Evolutionary conservation across 805 yeast species (phyloP).

Genomic region (Wickerhamiella occidentalis): DNA sequence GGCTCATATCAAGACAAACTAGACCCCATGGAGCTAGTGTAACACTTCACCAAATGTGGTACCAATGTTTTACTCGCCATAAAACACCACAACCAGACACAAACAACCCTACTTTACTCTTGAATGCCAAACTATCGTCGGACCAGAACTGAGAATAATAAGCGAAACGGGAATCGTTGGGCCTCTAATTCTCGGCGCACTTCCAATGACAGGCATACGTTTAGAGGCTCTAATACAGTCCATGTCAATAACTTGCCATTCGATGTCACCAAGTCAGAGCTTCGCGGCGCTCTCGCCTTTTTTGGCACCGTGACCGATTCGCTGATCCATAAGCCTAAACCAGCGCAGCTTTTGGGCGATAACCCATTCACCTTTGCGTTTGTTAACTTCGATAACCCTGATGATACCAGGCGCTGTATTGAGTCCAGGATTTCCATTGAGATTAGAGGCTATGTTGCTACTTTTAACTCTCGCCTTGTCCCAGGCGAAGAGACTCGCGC

Average conservation of each 20-base stretch:
- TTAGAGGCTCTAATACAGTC: not conserved
- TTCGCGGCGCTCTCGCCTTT: not conserved
- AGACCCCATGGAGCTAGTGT: too few relatives aligned
- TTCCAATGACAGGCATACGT: not conserved
- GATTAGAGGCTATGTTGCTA: slow-evolving; percentile 1
- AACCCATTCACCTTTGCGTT: slow-evolving; percentile 6
- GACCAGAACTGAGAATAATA: not conserved
- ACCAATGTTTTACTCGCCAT: too few relatives aligned
- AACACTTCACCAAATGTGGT: too few relatives aligned
- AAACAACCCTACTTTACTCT: not conserved
- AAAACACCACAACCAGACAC: too few relatives aligned
- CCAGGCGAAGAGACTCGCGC: too few relatives aligned
- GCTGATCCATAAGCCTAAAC: not conserved
- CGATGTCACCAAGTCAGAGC: slow-evolving; percentile 4
- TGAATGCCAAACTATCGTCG: slow-evolving; percentile 1
- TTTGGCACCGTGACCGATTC: not conserved
- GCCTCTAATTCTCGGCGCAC: not conserved
- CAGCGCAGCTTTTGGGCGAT: not conserved
- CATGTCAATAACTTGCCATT: slow-evolving; percentile 7
- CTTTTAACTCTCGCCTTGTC: not conserved
- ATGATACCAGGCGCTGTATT: slow-evolving; percentile 1
- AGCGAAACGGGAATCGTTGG: not conserved
- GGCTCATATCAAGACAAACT: too few relatives aligned
- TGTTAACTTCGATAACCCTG: slow-evolving; percentile 1
- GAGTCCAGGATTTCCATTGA: slow-evolving; percentile 3